These are phyloP conservation scores for Cryptomeria japonica DNA, from an alignment of 75 land plant species.

Conservation along the genomic window DNA sequence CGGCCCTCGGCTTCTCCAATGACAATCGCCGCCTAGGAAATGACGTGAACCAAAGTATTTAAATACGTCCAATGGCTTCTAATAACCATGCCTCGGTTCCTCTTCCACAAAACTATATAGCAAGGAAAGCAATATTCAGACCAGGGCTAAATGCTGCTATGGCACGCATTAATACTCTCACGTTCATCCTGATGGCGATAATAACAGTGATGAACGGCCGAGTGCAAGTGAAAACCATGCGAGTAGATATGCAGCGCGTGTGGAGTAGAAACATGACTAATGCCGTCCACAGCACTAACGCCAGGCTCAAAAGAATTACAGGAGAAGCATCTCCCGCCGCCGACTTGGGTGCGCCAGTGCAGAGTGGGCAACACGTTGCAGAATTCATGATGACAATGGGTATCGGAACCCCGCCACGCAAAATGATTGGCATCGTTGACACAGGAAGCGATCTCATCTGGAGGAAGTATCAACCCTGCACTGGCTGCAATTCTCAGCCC, in stretches of 20 bases:
- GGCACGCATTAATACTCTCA: background rate
- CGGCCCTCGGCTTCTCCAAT: no score
- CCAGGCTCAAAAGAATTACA: background rate
- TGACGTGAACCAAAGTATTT: no score
- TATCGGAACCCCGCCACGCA: conserved; percentile 59
- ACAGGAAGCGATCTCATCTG: conserved; percentile 75
- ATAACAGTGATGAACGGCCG: background rate
- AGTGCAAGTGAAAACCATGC: background rate
- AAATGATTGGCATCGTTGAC: conserved; percentile 46
- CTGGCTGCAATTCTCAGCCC: conserved; percentile 30
- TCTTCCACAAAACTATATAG: no score
- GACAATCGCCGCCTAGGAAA: no score
- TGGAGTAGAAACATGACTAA: background rate
- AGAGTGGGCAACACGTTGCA: conserved; percentile 16
- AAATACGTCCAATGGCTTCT: no score
- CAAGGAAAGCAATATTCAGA: no score
- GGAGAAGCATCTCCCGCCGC: background rate
- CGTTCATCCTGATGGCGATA: background rate
- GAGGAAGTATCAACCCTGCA: conserved; percentile 67
- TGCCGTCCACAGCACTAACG: background rate
- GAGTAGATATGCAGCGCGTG: background rate
- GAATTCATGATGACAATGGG: conserved; percentile 54
- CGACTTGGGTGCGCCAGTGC: background rate
- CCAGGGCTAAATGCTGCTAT: background rate
- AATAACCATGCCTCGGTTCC: no score